Percentiles rank a stretch among this genome's conserved stretches.
Conservation (phyloP, 2,329 filamentous ascomycete genomes). For the Fusarium brevicatenulatum region DNA sequence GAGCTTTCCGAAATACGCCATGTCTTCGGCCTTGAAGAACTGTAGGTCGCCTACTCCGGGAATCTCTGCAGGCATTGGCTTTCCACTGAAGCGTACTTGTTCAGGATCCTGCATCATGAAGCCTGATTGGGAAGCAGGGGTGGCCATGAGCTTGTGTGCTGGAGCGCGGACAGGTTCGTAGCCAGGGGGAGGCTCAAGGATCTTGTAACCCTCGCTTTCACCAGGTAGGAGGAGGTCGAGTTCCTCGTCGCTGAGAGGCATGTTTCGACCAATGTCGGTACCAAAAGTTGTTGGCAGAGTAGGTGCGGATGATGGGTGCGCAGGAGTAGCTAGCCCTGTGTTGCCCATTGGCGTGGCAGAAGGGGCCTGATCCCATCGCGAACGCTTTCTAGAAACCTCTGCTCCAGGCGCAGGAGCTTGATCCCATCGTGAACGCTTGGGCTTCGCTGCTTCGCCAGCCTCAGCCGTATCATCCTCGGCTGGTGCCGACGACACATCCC, state of each 20-base stretch:
- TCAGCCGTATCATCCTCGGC: slow-evolving; percentile 61
- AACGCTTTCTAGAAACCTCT: slow-evolving; percentile 77
- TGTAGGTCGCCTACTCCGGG: slow-evolving; percentile 95
- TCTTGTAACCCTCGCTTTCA: slow-evolving; percentile 90
- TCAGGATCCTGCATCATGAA: slow-evolving; percentile 99
- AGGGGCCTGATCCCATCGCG: slow-evolving; percentile 92
- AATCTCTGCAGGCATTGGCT: slow-evolving; percentile 93
- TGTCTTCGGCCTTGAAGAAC: slow-evolving; percentile 98
- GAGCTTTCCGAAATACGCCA: slow-evolving; percentile 98
- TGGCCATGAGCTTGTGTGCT: slow-evolving; percentile 77
- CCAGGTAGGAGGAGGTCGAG: slow-evolving; percentile 90
- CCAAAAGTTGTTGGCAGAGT: slow-evolving; percentile 74
- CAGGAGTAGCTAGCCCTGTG: slow-evolving; percentile 79
- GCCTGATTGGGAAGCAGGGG: slow-evolving; percentile 79
- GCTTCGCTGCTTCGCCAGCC: slow-evolving; percentile 65
- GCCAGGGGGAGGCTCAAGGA: slow-evolving; percentile 88
- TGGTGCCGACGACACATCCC: slow-evolving; percentile 79
- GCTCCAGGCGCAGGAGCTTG: slow-evolving; percentile 71
- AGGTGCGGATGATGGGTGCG: slow-evolving; percentile 73
- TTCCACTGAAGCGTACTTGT: slow-evolving; percentile 82
- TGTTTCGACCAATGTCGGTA: slow-evolving; percentile 82
- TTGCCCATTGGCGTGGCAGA: slow-evolving; percentile 79
- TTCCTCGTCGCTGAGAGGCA: slow-evolving; percentile 90
- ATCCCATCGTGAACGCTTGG: slow-evolving; percentile 89
- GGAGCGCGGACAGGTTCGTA: slow-evolving; percentile 86